Evolutionary conservation across 2,329 filamentous ascomycete genomes (phyloP).

Genomic region (Ilyonectria destructans): DNA sequence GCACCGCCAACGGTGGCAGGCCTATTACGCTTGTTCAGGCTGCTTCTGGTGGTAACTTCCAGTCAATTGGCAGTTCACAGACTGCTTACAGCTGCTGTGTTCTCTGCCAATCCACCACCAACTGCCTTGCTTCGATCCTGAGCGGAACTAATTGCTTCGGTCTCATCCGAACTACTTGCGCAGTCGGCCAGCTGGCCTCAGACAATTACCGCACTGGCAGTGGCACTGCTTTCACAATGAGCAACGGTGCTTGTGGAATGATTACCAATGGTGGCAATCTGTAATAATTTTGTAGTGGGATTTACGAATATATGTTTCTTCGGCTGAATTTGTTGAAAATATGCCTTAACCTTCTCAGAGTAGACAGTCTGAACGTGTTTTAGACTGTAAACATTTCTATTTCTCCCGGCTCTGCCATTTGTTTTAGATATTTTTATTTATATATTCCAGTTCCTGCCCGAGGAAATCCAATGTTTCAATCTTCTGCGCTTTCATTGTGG

Average conservation of each 20-base stretch:
- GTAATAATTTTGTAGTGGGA: neutral
- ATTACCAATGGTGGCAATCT: neutral
- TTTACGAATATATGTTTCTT: neutral
- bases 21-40: neutral
- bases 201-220: neutral
- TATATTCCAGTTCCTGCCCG: no score
- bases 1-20: neutral
- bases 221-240: neutral
- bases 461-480: no score
- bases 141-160: neutral
- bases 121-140: slow-evolving; percentile 2
- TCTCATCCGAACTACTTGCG: neutral
- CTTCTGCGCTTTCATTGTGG: no score
- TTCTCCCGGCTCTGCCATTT: no score
- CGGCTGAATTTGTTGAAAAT: no score
- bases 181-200: slow-evolving; percentile 5
- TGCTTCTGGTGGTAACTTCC: neutral
- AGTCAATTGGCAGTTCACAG: neutral
- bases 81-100: slow-evolving; percentile 2
- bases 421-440: no score
- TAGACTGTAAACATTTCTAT: no score
- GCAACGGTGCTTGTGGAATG: slow-evolving; percentile 13
- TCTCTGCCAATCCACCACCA: neutral
- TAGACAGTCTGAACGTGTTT: no score
- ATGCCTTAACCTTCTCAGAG: no score